Conservation (phyloP, 1,284 basidiomycete species). For the Microbotryum saponariae region DNA sequence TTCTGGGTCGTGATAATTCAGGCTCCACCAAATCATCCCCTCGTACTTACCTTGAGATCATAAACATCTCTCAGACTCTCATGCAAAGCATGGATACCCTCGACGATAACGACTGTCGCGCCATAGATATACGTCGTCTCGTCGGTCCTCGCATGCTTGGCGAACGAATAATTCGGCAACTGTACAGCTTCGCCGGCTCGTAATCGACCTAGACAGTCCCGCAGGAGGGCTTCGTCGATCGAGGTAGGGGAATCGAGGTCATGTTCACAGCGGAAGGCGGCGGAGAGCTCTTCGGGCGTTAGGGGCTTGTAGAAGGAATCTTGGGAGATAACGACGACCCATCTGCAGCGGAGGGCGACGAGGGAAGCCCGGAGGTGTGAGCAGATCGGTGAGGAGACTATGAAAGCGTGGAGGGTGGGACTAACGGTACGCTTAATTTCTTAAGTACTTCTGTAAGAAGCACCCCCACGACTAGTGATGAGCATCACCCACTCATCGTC, state of each 20-base stretch:
- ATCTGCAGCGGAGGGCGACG: conserved; percentile 69
- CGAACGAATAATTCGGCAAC: conserved; percentile 91
- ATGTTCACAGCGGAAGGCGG: conserved; percentile 47
- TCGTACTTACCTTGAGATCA: conserved; percentile 65
- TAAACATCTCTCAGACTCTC: conserved; percentile 70
- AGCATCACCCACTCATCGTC: not conserved
- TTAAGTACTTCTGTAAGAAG: not conserved
- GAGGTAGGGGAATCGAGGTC: conserved; percentile 89
- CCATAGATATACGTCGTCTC: conserved; percentile 92
- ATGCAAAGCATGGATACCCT: conserved; percentile 86
- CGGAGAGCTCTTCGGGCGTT: conserved; percentile 63
- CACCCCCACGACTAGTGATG: not conserved
- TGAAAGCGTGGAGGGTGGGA: conserved; percentile 47
- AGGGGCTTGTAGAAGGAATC: conserved; percentile 90
- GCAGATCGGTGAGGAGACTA: too few relatives aligned
- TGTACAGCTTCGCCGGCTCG: conserved; percentile 18
- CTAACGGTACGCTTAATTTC: conserved; percentile 82
- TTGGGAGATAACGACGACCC: conserved; percentile 80
- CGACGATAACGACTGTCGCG: conserved; percentile 87
- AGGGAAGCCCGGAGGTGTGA: conserved; percentile 41
- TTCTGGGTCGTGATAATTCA: not conserved
- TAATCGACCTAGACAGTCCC: conserved; percentile 44
- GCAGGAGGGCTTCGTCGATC: conserved; percentile 82
- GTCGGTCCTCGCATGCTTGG: conserved; percentile 73
- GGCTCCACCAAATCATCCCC: conserved; percentile 13